Evolutionary conservation across 2,329 filamentous ascomycete species (phyloP).

Genomic region (Beauveria scarabaeidicola): DNA sequence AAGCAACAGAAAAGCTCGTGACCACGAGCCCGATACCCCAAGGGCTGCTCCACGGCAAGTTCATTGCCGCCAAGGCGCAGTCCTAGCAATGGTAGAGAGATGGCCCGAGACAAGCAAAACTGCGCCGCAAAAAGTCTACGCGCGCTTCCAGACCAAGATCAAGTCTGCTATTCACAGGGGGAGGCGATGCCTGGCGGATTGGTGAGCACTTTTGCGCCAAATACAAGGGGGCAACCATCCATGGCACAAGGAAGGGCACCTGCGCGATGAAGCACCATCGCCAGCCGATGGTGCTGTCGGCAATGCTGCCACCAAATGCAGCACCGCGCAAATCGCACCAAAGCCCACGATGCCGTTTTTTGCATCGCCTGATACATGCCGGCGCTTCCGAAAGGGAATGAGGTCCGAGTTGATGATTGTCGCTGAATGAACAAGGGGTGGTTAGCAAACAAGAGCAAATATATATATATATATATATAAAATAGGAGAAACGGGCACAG

Average conservation of each 20-base stretch:
- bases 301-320: conserved; percentile 55
- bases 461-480: too few species aligned
- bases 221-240: conserved; percentile 42
- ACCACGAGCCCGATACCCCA: conserved; percentile 38
- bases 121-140: conserved; percentile 50
- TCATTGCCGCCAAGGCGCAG: conserved; percentile 49
- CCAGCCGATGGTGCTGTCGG: conserved; percentile 59
- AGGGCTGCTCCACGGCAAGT: conserved; percentile 42
- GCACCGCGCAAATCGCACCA: conserved; percentile 54
- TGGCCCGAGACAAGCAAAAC: conserved; percentile 48
- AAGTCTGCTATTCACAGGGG: conserved; percentile 21
- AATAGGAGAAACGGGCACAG: background rate
- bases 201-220: conserved; percentile 45
- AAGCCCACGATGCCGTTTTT: conserved; percentile 57
- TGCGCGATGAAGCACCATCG: conserved; percentile 58
- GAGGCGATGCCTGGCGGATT: conserved; percentile 30
- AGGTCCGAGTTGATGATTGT: conserved; percentile 54
- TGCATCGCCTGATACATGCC: conserved; percentile 55
- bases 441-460: too few species aligned
- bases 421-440: conserved; percentile 7
- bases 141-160: conserved; percentile 39
- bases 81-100: conserved; percentile 49
- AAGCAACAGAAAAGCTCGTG: conserved; percentile 33
- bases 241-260: conserved; percentile 50
- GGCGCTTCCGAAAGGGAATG: conserved; percentile 44